phyloP scores from a whole-genome alignment of 148 eudicot genomes.

The Mesembryanthemum crystallinum region DNA sequence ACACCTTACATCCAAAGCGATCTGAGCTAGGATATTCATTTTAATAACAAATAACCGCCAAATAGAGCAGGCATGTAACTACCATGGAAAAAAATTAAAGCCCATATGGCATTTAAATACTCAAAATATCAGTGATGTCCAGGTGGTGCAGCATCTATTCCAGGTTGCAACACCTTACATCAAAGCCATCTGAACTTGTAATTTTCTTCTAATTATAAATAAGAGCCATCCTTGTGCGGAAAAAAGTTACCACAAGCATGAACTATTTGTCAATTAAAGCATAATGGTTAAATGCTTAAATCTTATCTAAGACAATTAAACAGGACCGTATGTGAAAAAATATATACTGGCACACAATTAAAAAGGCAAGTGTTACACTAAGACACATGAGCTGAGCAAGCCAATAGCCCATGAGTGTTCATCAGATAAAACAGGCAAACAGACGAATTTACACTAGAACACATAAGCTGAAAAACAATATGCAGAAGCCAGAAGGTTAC shows the following conservation, averaged over 20 bases:
- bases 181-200: neutral
- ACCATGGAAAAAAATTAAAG: no score
- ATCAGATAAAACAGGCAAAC: neutral
- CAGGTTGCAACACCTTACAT: neutral
- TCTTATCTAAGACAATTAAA: neutral
- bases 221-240: no score
- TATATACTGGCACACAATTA: neutral
- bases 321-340: neutral
- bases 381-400: neutral
- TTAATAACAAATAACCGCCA: neutral
- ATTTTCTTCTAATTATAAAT: no score
- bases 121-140: no score
- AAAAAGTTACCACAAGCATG: no score
- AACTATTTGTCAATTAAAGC: neutral
- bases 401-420: neutral
- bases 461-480: neutral
- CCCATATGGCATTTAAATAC: no score
- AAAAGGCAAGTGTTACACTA: no score
- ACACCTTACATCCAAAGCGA: no score
- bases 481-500: conserved; percentile 21
- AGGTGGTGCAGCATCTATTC: no score
- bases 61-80: no score
- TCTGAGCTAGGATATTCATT: no score
- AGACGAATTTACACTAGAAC: neutral
- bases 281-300: neutral